Conservation (phyloP, 1,139 yeast genomes). For the Blastobotrys proliferans region DNA sequence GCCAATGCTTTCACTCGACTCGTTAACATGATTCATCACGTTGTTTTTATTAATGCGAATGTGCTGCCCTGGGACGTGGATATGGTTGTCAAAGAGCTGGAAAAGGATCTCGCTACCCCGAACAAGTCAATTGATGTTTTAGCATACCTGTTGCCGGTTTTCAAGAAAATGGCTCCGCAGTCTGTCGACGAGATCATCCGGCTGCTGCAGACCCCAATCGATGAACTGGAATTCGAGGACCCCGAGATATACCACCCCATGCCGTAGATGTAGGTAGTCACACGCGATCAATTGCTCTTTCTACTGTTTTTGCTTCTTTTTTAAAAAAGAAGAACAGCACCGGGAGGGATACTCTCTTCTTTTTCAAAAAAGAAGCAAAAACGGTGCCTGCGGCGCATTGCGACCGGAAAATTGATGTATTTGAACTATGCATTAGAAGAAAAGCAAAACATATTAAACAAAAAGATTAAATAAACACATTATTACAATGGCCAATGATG, state of each 20-base stretch:
- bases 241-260: slow-evolving; percentile 4
- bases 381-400: no score
- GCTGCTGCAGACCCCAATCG: slow-evolving; percentile 11
- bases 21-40: slow-evolving; percentile 16
- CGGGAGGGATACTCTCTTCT: no score
- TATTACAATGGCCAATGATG: slow-evolving; percentile 8
- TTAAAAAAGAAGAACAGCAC: no score
- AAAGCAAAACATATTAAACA: not conserved
- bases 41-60: slow-evolving; percentile 15
- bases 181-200: slow-evolving; percentile 4
- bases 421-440: not conserved
- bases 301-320: no score
- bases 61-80: slow-evolving; percentile 24
- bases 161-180: slow-evolving; percentile 10
- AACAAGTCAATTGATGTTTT: not conserved
- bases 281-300: no score
- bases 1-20: slow-evolving; percentile 31
- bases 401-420: not conserved
- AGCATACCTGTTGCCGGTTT: slow-evolving; percentile 6
- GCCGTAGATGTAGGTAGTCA: no score
- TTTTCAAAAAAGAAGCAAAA: no score
- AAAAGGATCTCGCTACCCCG: slow-evolving; percentile 6
- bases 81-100: slow-evolving; percentile 16
- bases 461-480: not conserved
- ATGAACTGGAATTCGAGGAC: slow-evolving; percentile 1